Evolutionary conservation across 768 basidiomycete genomes (phyloP).

Genomic region (Dentipellis fragilis): DNA sequence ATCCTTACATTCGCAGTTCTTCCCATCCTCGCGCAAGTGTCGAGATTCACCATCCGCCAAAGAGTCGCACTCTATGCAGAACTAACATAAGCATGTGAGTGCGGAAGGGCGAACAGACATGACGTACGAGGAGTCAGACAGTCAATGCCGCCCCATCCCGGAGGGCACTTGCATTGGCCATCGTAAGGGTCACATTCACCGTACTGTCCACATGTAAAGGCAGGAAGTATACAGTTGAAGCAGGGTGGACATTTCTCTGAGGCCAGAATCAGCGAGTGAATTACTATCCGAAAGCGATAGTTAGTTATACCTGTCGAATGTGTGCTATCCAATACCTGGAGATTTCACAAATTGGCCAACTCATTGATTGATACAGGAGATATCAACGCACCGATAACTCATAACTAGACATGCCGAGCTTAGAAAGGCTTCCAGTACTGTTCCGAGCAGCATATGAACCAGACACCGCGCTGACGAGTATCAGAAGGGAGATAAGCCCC

Average conservation of each 20-base stretch:
- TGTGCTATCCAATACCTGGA: not conserved
- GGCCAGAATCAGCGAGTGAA: not conserved
- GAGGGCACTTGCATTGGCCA: constrained; percentile 93
- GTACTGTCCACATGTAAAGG: constrained; percentile 87
- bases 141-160: constrained; percentile 97
- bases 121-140: constrained; percentile 83
- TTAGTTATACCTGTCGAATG: not conserved
- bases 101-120: not conserved
- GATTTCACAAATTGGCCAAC: not conserved
- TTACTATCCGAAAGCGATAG: not conserved
- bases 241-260: constrained; percentile 64
- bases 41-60: constrained; percentile 84
- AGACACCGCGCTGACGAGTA: no score
- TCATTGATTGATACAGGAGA: not conserved
- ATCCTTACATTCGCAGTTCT: constrained; percentile 81
- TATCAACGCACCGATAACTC: not conserved
- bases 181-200: constrained; percentile 86
- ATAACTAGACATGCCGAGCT: not conserved
- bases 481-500: no score
- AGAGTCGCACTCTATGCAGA: constrained; percentile 76
- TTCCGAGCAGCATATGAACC: not conserved
- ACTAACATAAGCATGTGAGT: not conserved
- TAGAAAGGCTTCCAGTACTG: not conserved
- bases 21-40: constrained; percentile 64
- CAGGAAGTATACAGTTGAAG: constrained; percentile 93